A percentile compares a stretch with the other conserved stretches of the same genome.
Evolutionary conservation across 805 yeast species (phyloP).

Genomic region (Candida chauliodis): DNA sequence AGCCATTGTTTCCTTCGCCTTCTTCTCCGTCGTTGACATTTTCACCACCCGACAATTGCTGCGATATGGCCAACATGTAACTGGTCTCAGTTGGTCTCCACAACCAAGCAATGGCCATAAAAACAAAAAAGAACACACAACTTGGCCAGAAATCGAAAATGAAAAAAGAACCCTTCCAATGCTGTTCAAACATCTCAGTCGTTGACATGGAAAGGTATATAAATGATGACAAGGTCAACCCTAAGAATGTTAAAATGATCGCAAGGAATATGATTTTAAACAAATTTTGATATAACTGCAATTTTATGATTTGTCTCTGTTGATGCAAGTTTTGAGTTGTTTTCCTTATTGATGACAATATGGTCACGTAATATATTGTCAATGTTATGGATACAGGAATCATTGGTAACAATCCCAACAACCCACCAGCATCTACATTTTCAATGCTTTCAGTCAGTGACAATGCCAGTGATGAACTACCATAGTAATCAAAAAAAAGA

Average conservation of each 20-base stretch:
- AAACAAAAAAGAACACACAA: conserved; percentile 77
- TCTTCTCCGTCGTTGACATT: conserved; percentile 31
- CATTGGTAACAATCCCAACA: conserved; percentile 53
- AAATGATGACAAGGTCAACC: conserved; percentile 67
- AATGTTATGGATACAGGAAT: conserved; percentile 72
- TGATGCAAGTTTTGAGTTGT: conserved; percentile 66
- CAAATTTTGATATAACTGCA: conserved; percentile 77
- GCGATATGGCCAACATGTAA: conserved; percentile 89
- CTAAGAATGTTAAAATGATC: conserved; percentile 63
- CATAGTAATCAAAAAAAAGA: conserved; percentile 31
- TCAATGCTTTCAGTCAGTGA: conserved; percentile 34
- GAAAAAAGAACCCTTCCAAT: conserved; percentile 91
- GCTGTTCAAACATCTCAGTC: conserved; percentile 73
- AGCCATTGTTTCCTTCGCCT: conserved; percentile 20
- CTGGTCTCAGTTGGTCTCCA: conserved; percentile 99
- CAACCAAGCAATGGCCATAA: conserved; percentile 77
- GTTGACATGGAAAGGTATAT: conserved; percentile 70
- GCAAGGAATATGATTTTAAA: conserved; percentile 74
- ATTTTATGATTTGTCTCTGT: conserved; percentile 89
- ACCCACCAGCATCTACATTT: conserved; percentile 44
- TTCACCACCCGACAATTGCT: conserved; percentile 84
- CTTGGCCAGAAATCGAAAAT: conserved; percentile 94
- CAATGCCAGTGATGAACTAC: conserved; percentile 21
- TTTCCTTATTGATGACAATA: conserved; percentile 65
- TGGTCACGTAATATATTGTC: conserved; percentile 69